Percentiles rank a stretch among this genome's conserved stretches.
phyloP scores from a whole-genome alignment of 2,329 filamentous ascomycete species.

The Xylaria sp. region DNA sequence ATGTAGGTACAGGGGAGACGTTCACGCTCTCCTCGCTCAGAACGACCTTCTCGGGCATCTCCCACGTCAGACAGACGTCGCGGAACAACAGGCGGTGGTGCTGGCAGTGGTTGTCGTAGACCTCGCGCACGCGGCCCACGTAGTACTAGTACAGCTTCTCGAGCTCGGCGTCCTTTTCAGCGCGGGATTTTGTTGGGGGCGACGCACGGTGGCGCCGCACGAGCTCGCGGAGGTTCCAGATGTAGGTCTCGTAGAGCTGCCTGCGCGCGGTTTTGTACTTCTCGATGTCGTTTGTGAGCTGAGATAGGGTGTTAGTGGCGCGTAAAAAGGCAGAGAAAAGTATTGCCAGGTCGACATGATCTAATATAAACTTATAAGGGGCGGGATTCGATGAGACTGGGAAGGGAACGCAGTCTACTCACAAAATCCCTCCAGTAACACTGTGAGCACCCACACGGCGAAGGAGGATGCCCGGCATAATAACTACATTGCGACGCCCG shows the following conservation, averaged over 20 bases:
- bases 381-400: background rate
- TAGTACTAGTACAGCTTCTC: slow-evolving; percentile 41
- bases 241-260: slow-evolving; percentile 42
- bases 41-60: slow-evolving; percentile 26
- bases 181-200: slow-evolving; percentile 32
- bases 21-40: slow-evolving; percentile 26
- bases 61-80: slow-evolving; percentile 28
- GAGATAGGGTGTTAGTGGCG: slow-evolving; percentile 14
- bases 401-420: slow-evolving; percentile 23
- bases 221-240: slow-evolving; percentile 44
- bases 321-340: background rate
- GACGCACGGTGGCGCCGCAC: slow-evolving; percentile 32
- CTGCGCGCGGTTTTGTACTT: slow-evolving; percentile 39
- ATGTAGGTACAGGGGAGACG: background rate
- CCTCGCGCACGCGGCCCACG: slow-evolving; percentile 34
- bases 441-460: slow-evolving; percentile 41
- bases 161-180: slow-evolving; percentile 38
- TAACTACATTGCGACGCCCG: background rate
- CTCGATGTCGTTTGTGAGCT: slow-evolving; percentile 44
- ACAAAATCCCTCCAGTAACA: slow-evolving; percentile 46
- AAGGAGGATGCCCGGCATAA: slow-evolving; percentile 25
- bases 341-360: background rate
- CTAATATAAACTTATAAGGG: background rate
- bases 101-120: slow-evolving; percentile 35
- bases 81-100: slow-evolving; percentile 36